These are phyloP conservation scores for Cutaneotrichosporon cyanovorans DNA, from an alignment of 1,284 basidiomycete species.

Conservation along the genomic window DNA sequence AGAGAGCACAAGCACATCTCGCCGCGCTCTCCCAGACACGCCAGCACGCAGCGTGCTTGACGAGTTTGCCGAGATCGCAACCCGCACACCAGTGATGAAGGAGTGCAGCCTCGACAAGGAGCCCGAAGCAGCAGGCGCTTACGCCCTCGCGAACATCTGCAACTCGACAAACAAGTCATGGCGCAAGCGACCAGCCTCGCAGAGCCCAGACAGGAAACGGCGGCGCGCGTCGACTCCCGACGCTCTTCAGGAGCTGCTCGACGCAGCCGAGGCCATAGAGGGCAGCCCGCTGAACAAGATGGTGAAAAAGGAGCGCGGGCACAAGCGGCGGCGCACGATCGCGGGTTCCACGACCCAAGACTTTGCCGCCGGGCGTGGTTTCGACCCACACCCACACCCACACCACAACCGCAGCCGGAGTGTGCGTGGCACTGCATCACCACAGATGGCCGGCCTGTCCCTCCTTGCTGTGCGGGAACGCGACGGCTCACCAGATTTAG, in stretches of 20 bases:
- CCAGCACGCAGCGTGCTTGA: conserved; percentile 39
- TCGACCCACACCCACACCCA: conserved; percentile 11
- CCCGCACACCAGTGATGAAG: conserved; percentile 31
- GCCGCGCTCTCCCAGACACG: conserved; percentile 31
- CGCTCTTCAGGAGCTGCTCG: conserved; percentile 35
- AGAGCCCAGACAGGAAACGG: conserved; percentile 16
- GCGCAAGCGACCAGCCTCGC: conserved; percentile 29
- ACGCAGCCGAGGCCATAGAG: conserved; percentile 40
- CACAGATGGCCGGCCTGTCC: conserved; percentile 14
- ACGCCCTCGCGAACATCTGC: conserved; percentile 11
- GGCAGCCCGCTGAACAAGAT: conserved; percentile 31
- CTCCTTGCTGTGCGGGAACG: conserved; percentile 10
- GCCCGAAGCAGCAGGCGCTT: conserved; percentile 9
- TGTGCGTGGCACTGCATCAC: conserved; percentile 15
- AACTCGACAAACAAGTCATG: conserved; percentile 20
- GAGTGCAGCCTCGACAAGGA: conserved; percentile 11
- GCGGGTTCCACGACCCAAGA: conserved; percentile 12
- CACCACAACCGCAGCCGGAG: conserved; percentile 4
- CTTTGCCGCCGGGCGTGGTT: conserved; percentile 5
- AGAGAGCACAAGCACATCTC: conserved; percentile 24
- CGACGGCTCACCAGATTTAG: no score
- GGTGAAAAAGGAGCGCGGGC: conserved; percentile 19
- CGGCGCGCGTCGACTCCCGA: conserved; percentile 28
- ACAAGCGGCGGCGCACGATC: conserved; percentile 38
- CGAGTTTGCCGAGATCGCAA: conserved; percentile 40